Evolutionary conservation across 2,329 filamentous ascomycete genomes (phyloP).

Genomic region (Hypoxylon sp.): DNA sequence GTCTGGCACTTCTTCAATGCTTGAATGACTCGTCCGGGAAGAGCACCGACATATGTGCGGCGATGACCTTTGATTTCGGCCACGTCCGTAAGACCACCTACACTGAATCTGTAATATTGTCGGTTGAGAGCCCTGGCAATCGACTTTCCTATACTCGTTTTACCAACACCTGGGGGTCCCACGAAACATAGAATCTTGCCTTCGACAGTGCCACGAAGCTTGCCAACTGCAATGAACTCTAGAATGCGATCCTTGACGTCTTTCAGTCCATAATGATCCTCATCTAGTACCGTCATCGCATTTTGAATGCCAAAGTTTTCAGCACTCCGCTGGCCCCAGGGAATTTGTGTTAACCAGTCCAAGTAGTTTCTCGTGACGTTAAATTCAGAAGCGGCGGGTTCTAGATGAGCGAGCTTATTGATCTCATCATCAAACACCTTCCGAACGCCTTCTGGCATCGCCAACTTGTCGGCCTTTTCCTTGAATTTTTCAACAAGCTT

Average conservation of each 20-base stretch:
- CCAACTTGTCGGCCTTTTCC: constrained; percentile 90
- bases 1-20: constrained; percentile 99
- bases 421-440: constrained; percentile 99
- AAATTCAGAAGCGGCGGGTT: constrained; percentile 96
- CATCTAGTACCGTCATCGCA: constrained; percentile 87
- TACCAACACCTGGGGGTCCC: constrained; percentile 94
- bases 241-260: constrained; percentile 98
- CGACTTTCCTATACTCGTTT: constrained; percentile 98
- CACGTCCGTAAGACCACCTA: constrained; percentile 95
- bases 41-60: constrained; percentile 92
- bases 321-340: constrained; percentile 93
- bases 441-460: constrained; percentile 95
- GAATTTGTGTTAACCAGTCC: constrained; percentile 98
- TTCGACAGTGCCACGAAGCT: constrained; percentile 94
- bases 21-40: constrained; percentile 96
- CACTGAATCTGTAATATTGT: constrained; percentile 98
- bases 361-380: constrained; percentile 98
- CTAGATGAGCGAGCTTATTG: constrained; percentile 94
- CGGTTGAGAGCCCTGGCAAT: constrained; percentile 94
- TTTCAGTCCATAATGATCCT: constrained; percentile 96
- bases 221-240: constrained; percentile 98
- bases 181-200: constrained; percentile 99
- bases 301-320: constrained; percentile 97
- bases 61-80: constrained; percentile 98
- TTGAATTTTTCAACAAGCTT: constrained; percentile 98